A percentile compares a stretch with the other conserved stretches of the same genome.
These are phyloP conservation scores for Cystofilobasidium ferigula DNA, from an alignment of 768 basidiomycete species.

Conservation along the genomic window DNA sequence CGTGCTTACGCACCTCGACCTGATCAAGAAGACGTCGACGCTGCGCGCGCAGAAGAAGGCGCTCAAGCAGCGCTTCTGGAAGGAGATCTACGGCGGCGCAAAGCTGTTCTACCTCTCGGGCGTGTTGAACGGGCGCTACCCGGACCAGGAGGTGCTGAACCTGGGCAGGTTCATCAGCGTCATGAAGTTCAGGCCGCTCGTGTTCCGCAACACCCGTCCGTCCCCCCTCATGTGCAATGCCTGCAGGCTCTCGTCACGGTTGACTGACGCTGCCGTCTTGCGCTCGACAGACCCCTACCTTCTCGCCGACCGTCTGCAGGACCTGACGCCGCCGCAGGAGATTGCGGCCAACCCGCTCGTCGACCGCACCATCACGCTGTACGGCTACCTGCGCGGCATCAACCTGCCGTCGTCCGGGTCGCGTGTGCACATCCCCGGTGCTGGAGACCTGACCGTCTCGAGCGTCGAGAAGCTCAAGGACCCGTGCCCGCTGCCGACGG, in stretches of 20 bases:
- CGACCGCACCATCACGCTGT: conserved; percentile 79
- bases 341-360: conserved; percentile 73
- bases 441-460: conserved; percentile 73
- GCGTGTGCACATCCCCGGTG: conserved; percentile 85
- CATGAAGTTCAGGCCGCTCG: conserved; percentile 95
- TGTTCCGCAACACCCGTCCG: conserved; percentile 69
- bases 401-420: conserved; percentile 41
- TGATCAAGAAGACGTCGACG: conserved; percentile 80
- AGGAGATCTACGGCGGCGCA: conserved; percentile 96
- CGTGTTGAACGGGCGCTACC: conserved; percentile 92
- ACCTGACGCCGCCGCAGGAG: conserved; percentile 77
- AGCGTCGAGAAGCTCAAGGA: conserved; percentile 69
- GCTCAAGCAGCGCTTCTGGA: conserved; percentile 98
- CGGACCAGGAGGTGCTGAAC: conserved; percentile 91
- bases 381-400: conserved; percentile 80
- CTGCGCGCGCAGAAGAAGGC: conserved; percentile 83
- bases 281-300: conserved; percentile 64
- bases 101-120: conserved; percentile 97
- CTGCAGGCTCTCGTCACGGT: neutral
- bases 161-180: conserved; percentile 91
- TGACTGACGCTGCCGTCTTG: neutral
- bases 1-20: conserved; percentile 86
- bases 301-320: conserved; percentile 86
- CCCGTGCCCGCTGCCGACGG: conserved; percentile 87
- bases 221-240: neutral